Base-by-base conservation (phyloP, 305 asterid genomes). In the Fraxinus paxiana region DNA sequence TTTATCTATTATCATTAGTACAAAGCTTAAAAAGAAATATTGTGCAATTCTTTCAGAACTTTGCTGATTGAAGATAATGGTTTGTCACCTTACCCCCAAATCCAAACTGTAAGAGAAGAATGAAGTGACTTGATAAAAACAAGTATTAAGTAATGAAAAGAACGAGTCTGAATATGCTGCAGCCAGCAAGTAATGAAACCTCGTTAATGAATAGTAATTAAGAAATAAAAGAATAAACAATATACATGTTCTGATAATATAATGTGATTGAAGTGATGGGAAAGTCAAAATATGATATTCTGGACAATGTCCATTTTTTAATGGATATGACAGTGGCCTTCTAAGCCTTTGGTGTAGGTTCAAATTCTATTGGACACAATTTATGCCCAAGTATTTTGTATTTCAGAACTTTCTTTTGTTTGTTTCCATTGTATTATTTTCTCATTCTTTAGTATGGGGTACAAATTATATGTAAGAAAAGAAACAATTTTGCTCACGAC, bases 51-150 rank as follows among this genome's bases (percentile, higher is more conserved):
- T 31, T 28, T 30, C 41, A 69, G 20, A 69, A 69, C 75, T 69
- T 69, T 69, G 18, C 41, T 0, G 41, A 69, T 69, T 30, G 12
- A 15, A 69, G 75, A 69, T 69, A 15, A 31, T 65, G 10, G 24
- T 31, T 69, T 28, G 24, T 30, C 41, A 30, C 43, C 37, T 34
- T 34, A 34, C 37, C 73, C 74, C 22, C 43, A 69, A 69, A 69
- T 69, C 41, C 24, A 69, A 31, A 15, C 35, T 69, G 75, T 24
- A 51, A 51, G 48, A 26, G 78, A 74, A 37, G 77, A 70, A 48
- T 54, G 75, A 34, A 59, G 56, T 77, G 73, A 61, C 54, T 34
- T 59, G 69, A 76, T 34, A 54, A 74, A 80, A 12, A 35, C 31
- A 63, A 22, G 54, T 17, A 12, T 22, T 13, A 35, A 65, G 75